phyloP scores from a whole-genome alignment of 2,329 filamentous ascomycete species.

The Fusarium poae region DNA sequence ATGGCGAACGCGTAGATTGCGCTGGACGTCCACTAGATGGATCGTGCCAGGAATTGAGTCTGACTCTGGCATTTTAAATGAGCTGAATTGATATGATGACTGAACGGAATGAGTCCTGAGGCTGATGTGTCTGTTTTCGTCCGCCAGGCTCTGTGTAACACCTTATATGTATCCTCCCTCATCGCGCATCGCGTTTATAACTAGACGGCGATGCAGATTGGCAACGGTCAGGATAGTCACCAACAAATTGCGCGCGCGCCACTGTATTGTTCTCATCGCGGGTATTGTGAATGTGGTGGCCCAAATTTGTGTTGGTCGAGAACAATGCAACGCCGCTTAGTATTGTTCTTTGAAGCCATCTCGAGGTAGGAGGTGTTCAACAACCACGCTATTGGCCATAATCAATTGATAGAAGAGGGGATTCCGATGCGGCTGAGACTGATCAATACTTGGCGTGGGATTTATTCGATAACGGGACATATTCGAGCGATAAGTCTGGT shows the following conservation, averaged over 20 bases:
- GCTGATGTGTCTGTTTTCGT: background rate
- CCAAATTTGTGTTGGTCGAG: background rate
- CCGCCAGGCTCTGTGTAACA: background rate
- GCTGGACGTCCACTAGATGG: slow-evolving; percentile 57
- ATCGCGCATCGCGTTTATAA: background rate
- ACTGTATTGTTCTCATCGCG: background rate
- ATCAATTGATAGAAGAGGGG: background rate
- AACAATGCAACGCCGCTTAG: slow-evolving; percentile 30
- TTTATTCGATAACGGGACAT: background rate
- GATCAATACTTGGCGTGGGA: slow-evolving; percentile 1
- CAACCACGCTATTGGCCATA: background rate
- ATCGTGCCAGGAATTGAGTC: slow-evolving; percentile 55
- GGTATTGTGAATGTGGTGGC: background rate
- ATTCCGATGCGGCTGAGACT: background rate
- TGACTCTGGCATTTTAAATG: background rate
- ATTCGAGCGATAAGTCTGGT: background rate
- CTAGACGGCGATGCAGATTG: background rate
- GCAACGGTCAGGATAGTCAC: background rate
- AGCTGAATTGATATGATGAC: background rate
- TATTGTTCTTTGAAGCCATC: slow-evolving; percentile 17
- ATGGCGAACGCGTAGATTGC: slow-evolving; percentile 52
- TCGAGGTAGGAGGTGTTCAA: background rate
- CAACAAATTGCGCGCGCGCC: background rate
- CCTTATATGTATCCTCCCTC: slow-evolving; percentile 13
- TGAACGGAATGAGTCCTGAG: background rate